phyloP scores from a whole-genome alignment of 495 filamentous ascomycete genomes.

The Wilcoxina mikolae region DNA sequence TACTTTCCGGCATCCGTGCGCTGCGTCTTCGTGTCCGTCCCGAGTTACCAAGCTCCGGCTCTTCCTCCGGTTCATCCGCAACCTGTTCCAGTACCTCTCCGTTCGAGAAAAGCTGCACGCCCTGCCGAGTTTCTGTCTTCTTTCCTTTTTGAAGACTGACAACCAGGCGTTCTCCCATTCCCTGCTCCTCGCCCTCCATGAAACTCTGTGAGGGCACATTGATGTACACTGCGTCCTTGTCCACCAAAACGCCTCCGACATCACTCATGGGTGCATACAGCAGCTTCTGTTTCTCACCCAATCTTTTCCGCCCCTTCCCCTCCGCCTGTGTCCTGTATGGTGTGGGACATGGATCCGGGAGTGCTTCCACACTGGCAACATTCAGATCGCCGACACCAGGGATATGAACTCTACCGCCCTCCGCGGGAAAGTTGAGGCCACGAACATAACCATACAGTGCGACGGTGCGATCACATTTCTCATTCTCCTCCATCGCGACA shows the following conservation, averaged over 20 bases:
- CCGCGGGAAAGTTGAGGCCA: conserved; percentile 85
- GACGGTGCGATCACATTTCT: conserved; percentile 76
- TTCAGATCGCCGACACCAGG: conserved; percentile 88
- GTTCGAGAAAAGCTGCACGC: conserved; percentile 66
- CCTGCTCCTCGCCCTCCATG: conserved; percentile 55
- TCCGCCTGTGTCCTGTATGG: conserved; percentile 72
- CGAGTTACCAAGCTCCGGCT: conserved; percentile 20
- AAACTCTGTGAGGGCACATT: conserved; percentile 64
- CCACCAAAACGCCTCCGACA: conserved; percentile 75
- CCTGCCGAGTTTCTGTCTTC: conserved; percentile 63
- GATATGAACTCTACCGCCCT: conserved; percentile 78
- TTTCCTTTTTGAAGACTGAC: conserved; percentile 74
- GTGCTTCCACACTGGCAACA: conserved; percentile 63
- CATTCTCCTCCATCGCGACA: conserved; percentile 68
- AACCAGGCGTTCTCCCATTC: conserved; percentile 84
- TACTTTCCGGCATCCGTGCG: conserved; percentile 45
- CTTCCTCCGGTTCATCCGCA: conserved; percentile 44
- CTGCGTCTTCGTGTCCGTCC: conserved; percentile 59
- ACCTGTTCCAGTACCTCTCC: conserved; percentile 53
- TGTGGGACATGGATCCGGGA: conserved; percentile 92
- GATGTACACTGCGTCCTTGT: conserved; percentile 69
- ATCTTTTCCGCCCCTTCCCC: conserved; percentile 61
- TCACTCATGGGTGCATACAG: conserved; percentile 96
- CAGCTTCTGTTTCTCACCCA: conserved; percentile 91
- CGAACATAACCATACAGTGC: conserved; percentile 87